Evolutionary conservation across 345 rosid genomes (phyloP).

Genomic region (Lagerstroemia speciosa): DNA sequence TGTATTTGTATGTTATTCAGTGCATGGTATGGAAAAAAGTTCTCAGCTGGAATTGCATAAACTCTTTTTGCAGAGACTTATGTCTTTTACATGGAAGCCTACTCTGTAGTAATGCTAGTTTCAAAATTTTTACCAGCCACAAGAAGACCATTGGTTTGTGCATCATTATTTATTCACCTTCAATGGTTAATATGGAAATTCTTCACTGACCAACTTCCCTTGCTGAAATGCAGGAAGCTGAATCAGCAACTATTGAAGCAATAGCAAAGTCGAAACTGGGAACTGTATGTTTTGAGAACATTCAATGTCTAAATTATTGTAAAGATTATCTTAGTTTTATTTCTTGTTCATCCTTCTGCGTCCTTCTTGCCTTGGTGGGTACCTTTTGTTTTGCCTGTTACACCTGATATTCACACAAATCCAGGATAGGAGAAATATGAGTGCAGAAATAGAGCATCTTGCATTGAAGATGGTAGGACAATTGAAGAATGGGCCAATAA

Average conservation of each 20-base stretch:
- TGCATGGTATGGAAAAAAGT: too few relatives aligned
- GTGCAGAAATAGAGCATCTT: not conserved
- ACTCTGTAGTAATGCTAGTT: too few relatives aligned
- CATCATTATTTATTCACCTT: too few relatives aligned
- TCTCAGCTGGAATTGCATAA: not conserved
- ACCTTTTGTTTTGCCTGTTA: not conserved
- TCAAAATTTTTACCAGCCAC: not conserved
- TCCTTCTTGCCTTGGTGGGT: not conserved
- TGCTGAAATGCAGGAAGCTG: conserved; percentile 58
- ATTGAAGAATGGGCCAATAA: too few relatives aligned
- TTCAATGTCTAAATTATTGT: not conserved
- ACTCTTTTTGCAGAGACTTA: not conserved
- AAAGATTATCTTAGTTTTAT: not conserved
- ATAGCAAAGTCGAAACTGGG: conserved; percentile 68
- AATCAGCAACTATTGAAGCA: conserved; percentile 87
- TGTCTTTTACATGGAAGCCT: not conserved
- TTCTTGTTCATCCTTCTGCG: not conserved
- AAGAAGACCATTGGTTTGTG: not conserved
- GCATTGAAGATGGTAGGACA: not conserved
- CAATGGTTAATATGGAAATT: not conserved
- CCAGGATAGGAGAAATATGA: not conserved
- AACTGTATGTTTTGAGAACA: conserved; percentile 46
- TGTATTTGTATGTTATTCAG: too few relatives aligned
- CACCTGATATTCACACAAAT: not conserved
- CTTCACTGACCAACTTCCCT: conserved; percentile 1